Percentiles rank a stretch among this genome's conserved stretches.
Conservation (phyloP, 1,139 yeast genomes). For the Kurtzmaniella natalensis region DNA sequence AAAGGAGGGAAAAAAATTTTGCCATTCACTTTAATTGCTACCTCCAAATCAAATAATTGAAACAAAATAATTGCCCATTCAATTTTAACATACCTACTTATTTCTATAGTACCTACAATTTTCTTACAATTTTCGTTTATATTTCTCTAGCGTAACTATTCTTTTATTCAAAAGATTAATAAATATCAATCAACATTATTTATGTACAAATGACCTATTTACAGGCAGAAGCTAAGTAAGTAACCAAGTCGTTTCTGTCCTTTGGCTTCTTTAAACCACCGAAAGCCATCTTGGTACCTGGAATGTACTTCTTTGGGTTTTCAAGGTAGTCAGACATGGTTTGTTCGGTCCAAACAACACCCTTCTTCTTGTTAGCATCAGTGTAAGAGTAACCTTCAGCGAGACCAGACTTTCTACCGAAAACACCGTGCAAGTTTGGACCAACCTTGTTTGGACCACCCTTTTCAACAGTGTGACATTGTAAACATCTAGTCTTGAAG, state of each 20-base stretch:
- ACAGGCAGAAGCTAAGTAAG: constrained; percentile 82
- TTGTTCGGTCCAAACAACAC: constrained; percentile 70
- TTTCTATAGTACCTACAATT: too few relatives aligned
- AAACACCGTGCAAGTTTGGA: constrained; percentile 93
- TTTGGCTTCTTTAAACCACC: constrained; percentile 99
- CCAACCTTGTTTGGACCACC: constrained; percentile 99
- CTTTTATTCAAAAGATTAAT: background rate
- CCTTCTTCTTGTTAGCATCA: constrained; percentile 97
- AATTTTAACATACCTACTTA: too few relatives aligned
- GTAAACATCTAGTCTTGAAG: constrained; percentile 98
- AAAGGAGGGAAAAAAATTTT: too few relatives aligned
- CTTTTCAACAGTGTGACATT: constrained; percentile 94
- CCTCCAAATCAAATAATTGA: too few relatives aligned
- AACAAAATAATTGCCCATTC: too few relatives aligned
- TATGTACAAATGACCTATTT: constrained; percentile 35
- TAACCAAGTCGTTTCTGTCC: constrained; percentile 95
- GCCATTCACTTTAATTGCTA: too few relatives aligned
- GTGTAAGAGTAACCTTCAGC: constrained; percentile 95
- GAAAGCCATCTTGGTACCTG: constrained; percentile 99
- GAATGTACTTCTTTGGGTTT: constrained; percentile 99
- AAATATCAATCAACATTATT: constrained; percentile 5
- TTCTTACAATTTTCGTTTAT: too few relatives aligned
- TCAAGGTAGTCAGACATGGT: constrained; percentile 92
- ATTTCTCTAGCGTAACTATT: too few relatives aligned
- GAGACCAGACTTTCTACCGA: constrained; percentile 88